Evolutionary conservation across 2,329 filamentous ascomycete species (phyloP).

Genomic region (Akanthomyces muscarius): DNA sequence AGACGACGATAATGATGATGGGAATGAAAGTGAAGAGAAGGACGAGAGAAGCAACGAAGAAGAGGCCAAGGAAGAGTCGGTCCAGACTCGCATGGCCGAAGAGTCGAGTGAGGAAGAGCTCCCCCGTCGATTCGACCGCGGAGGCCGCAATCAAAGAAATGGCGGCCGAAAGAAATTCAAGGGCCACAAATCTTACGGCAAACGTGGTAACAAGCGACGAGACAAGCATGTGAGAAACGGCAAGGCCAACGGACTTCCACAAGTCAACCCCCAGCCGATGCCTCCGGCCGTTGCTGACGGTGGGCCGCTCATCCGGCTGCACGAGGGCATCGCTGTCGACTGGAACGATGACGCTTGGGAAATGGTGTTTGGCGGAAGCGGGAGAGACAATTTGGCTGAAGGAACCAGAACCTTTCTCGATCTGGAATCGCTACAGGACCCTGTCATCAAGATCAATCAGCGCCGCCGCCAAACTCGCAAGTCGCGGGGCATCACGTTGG

Average conservation of each 20-base stretch:
- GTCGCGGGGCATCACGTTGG: constrained; percentile 68
- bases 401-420: constrained; percentile 57
- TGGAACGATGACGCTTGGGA: constrained; percentile 72
- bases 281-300: constrained; percentile 41
- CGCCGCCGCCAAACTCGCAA: constrained; percentile 54
- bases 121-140: constrained; percentile 18
- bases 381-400: constrained; percentile 38
- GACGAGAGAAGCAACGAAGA: constrained; percentile 53
- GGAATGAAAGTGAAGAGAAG: constrained; percentile 45
- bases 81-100: constrained; percentile 53
- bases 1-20: constrained; percentile 44
- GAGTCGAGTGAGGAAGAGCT: constrained; percentile 56
- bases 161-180: constrained; percentile 46
- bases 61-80: constrained; percentile 28
- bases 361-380: constrained; percentile 58
- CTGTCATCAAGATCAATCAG: constrained; percentile 62
- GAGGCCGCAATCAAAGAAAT: constrained; percentile 20
- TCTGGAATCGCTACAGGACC: constrained; percentile 53
- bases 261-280: constrained; percentile 33
- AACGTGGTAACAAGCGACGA: constrained; percentile 46
- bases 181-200: constrained; percentile 42
- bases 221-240: constrained; percentile 38
- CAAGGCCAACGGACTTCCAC: constrained; percentile 33
- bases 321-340: constrained; percentile 83
- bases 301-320: constrained; percentile 68